These are phyloP conservation scores for Mycena galopus DNA, from an alignment of 768 basidiomycete genomes.

Conservation along the genomic window DNA sequence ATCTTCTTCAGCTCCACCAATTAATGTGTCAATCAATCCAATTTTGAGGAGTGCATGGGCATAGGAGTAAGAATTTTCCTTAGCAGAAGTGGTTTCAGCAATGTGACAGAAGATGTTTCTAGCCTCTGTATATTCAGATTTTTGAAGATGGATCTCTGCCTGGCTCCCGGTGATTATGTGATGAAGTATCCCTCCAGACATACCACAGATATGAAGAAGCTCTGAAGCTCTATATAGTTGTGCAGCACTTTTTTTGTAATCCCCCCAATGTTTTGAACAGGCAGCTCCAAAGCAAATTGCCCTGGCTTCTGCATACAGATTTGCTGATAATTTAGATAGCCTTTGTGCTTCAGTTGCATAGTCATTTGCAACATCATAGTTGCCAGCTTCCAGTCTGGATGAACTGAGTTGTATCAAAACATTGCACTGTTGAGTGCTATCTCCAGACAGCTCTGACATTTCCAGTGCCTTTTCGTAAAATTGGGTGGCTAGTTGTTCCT, in stretches of 20 bases:
- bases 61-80: neutral
- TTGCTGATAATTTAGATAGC: neutral
- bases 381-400: no score
- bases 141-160: neutral
- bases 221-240: neutral
- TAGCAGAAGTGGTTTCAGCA: neutral
- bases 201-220: neutral
- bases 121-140: neutral
- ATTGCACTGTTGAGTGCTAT: neutral
- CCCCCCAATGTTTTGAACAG: neutral
- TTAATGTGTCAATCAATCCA: neutral
- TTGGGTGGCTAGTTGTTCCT: no score
- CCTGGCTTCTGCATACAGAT: neutral
- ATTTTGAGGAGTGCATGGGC: neutral
- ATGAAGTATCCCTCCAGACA: neutral
- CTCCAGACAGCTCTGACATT: neutral
- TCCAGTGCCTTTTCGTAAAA: neutral
- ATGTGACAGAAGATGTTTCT: neutral
- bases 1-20: neutral
- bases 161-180: neutral
- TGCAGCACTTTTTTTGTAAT: neutral
- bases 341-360: neutral
- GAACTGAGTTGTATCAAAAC: neutral
- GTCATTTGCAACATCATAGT: neutral
- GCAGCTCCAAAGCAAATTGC: neutral